Evolutionary conservation across 2,329 filamentous ascomycete species (phyloP).

Genomic region (Aspergillus pseudoglaucus): DNA sequence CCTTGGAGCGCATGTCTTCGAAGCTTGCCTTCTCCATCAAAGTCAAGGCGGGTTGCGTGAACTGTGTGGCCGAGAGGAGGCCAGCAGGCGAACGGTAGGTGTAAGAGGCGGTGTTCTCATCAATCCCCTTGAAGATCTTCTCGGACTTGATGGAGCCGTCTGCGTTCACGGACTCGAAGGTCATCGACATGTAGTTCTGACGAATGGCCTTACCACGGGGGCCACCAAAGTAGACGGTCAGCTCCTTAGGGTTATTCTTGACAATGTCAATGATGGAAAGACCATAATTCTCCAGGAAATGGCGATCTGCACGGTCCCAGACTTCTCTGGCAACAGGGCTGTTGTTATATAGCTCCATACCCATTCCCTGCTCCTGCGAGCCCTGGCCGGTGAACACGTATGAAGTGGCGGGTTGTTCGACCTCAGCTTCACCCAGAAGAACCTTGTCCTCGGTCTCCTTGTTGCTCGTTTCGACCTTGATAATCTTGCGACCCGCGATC

Average conservation of each 20-base stretch:
- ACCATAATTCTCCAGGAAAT: slow-evolving; percentile 97
- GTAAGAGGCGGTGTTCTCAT: slow-evolving; percentile 88
- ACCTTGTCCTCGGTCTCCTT: slow-evolving; percentile 96
- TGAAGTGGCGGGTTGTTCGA: slow-evolving; percentile 92
- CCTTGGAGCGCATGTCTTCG: slow-evolving; percentile 97
- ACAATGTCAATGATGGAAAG: slow-evolving; percentile 99
- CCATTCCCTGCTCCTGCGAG: slow-evolving; percentile 98
- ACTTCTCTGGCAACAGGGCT: slow-evolving; percentile 93
- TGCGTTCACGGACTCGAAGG: slow-evolving; percentile 91
- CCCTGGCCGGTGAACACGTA: slow-evolving; percentile 99
- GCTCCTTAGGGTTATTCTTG: slow-evolving; percentile 98
- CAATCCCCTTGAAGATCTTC: slow-evolving; percentile 98
- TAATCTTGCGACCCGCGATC: slow-evolving; percentile 97
- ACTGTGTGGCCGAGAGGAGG: slow-evolving; percentile 92
- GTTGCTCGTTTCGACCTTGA: slow-evolving; percentile 96
- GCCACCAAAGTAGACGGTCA: slow-evolving; percentile 96
- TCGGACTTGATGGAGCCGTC: slow-evolving; percentile 95
- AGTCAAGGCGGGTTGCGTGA: slow-evolving; percentile 94
- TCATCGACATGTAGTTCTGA: slow-evolving; percentile 99
- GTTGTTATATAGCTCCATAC: slow-evolving; percentile 95
- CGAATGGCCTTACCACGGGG: slow-evolving; percentile 95
- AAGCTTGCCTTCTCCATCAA: slow-evolving; percentile 99
- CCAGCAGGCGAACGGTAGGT: slow-evolving; percentile 94
- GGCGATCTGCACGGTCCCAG: slow-evolving; percentile 95
- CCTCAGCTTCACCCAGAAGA: slow-evolving; percentile 87